Evolutionary conservation across 2,329 filamentous ascomycete genomes (phyloP).

Genomic region (Fusarium staphyleae): DNA sequence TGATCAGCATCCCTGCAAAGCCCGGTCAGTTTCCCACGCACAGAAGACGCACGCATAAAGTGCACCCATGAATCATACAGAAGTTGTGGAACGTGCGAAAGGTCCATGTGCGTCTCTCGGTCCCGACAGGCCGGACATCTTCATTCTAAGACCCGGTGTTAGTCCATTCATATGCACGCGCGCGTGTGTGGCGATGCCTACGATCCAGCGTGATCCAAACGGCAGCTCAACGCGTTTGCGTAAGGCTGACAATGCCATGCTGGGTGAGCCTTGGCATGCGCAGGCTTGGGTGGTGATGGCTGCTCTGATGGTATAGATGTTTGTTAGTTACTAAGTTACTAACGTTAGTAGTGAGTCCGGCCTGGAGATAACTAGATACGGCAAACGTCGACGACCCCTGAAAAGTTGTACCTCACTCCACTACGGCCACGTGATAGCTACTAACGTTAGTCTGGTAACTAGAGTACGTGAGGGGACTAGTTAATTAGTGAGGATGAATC

Average conservation of each 20-base stretch:
- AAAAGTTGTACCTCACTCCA: no score
- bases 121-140: slow-evolving; percentile 58
- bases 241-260: slow-evolving; percentile 35
- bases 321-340: no score
- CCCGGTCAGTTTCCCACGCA: slow-evolving; percentile 2
- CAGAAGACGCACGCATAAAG: neutral
- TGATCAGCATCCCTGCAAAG: slow-evolving; percentile 53
- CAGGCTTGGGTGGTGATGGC: neutral
- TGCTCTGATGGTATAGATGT: no score
- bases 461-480: no score
- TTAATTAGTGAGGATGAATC: no score
- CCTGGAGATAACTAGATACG: no score
- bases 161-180: neutral
- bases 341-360: no score
- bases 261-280: neutral
- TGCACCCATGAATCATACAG: slow-evolving; percentile 48
- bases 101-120: slow-evolving; percentile 52
- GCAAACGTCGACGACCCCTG: no score
- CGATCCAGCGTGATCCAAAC: slow-evolving; percentile 46
- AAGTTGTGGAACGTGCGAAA: slow-evolving; percentile 54
- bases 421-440: no score
- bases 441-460: no score
- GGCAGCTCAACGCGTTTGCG: slow-evolving; percentile 42
- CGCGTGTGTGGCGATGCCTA: slow-evolving; percentile 19
- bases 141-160: slow-evolving; percentile 49